Conservation (phyloP, 2,329 filamentous ascomycete species). For the Beauveria scarabaeidicola region DNA sequence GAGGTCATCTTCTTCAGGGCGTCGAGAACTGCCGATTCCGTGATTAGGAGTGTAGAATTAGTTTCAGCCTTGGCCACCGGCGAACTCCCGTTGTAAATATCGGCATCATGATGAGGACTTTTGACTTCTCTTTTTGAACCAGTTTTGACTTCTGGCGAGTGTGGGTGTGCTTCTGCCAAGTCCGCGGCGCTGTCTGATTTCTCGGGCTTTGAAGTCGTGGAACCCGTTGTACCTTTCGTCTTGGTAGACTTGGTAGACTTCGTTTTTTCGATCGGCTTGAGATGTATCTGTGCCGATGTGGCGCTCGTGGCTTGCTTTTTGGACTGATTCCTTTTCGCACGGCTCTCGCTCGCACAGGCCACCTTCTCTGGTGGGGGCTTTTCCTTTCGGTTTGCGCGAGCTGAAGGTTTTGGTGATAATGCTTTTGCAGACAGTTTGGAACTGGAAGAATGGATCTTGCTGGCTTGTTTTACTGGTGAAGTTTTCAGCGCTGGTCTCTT, state of each 20-base stretch:
- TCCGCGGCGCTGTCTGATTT: not conserved
- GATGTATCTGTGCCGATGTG: not conserved
- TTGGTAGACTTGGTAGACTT: not conserved
- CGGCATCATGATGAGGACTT: not conserved
- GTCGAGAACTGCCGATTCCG: conserved; percentile 18
- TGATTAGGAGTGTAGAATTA: conserved; percentile 17
- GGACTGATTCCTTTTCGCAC: not conserved
- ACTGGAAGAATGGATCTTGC: too few species aligned
- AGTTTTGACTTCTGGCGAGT: not conserved
- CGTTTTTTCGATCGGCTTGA: not conserved
- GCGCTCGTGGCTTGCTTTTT: not conserved
- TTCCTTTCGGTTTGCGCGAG: not conserved
- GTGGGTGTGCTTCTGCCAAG: not conserved
- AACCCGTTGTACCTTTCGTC: not conserved
- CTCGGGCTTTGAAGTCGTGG: not conserved
- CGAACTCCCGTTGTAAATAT: not conserved
- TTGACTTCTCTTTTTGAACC: not conserved
- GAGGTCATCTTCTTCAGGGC: conserved; percentile 20
- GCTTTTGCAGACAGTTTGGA: not conserved
- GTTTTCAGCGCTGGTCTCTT: not conserved
- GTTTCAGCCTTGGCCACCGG: not conserved
- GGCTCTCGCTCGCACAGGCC: not conserved
- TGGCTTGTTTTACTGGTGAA: not conserved
- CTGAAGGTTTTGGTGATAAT: not conserved
- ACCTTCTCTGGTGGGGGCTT: not conserved